These are phyloP conservation scores for Suhomyces bolitotheri DNA, from an alignment of 1,139 yeast genomes.

Conservation along the genomic window DNA sequence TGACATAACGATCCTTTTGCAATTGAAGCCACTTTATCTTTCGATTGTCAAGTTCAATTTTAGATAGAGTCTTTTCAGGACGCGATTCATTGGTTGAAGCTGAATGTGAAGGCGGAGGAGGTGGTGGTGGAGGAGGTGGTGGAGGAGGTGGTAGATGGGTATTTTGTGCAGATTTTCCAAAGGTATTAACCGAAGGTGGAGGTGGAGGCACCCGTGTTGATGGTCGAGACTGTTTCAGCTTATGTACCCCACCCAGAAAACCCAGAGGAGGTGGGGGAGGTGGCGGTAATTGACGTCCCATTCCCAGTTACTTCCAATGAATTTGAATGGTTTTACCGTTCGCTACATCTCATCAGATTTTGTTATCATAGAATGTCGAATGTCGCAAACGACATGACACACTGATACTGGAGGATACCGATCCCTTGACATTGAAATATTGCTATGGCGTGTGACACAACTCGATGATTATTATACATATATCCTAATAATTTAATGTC, in stretches of 20 bases:
- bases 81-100: background rate
- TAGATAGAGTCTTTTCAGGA: background rate
- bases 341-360: conserved; percentile 6
- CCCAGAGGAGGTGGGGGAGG: conserved; percentile 36
- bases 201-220: conserved; percentile 21
- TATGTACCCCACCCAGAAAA: conserved; percentile 3
- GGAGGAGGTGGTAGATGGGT: no score
- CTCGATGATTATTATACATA: no score
- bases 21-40: conserved; percentile 64
- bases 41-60: conserved; percentile 35
- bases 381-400: conserved; percentile 5
- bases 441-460: no score
- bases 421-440: background rate
- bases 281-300: conserved; percentile 33
- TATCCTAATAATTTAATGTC: no score
- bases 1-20: conserved; percentile 55
- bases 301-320: conserved; percentile 6
- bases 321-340: background rate
- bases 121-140: conserved; percentile 12
- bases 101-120: conserved; percentile 15
- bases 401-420: no score
- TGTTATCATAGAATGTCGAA: background rate
- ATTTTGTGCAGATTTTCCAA: no score
- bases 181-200: conserved; percentile 19
- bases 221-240: background rate